phyloP scores from a whole-genome alignment of 352 stramenopile genomes.

The Pythium aristosporum region DNA sequence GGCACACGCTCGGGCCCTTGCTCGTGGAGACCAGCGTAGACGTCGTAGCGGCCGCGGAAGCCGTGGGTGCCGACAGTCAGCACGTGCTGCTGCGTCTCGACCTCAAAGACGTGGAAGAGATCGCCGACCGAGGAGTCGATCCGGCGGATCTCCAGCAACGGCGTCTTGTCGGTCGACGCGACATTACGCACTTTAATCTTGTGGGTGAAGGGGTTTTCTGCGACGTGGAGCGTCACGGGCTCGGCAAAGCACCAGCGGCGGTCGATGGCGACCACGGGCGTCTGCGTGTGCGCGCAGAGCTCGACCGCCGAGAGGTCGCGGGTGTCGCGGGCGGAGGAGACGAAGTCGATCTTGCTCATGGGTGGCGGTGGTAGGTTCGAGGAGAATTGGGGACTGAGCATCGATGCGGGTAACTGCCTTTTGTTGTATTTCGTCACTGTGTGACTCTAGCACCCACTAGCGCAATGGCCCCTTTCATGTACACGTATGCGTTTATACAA shows the following conservation, averaged over 20 bases:
- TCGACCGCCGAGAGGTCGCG: neutral
- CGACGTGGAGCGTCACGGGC: conserved; percentile 5
- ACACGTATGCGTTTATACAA: neutral
- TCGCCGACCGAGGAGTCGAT: neutral
- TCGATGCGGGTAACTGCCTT: too few relatives aligned
- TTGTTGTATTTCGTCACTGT: too few relatives aligned
- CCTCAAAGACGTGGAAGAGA: conserved; percentile 9
- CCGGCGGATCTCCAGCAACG: conserved; percentile 16
- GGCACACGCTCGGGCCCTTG: conserved; percentile 4
- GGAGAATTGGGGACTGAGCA: neutral
- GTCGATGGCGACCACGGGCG: conserved; percentile 8
- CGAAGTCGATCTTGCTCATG: conserved; percentile 1
- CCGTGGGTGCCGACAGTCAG: conserved; percentile 5
- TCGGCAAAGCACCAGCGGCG: conserved; percentile 1
- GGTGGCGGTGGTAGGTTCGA: neutral
- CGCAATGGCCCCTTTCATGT: neutral
- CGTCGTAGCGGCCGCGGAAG: conserved; percentile 3
- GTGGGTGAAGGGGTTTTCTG: conserved; percentile 7
- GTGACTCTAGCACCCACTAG: too few relatives aligned
- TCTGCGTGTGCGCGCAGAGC: conserved; percentile 1
- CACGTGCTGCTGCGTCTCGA: conserved; percentile 5
- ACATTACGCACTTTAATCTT: conserved; percentile 12
- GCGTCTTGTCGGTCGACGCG: neutral
- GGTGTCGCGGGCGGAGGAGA: neutral
- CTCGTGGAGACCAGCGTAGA: conserved; percentile 6